Evolutionary conservation across 768 basidiomycete species (phyloP).

Genomic region (Arthromyces matolae): DNA sequence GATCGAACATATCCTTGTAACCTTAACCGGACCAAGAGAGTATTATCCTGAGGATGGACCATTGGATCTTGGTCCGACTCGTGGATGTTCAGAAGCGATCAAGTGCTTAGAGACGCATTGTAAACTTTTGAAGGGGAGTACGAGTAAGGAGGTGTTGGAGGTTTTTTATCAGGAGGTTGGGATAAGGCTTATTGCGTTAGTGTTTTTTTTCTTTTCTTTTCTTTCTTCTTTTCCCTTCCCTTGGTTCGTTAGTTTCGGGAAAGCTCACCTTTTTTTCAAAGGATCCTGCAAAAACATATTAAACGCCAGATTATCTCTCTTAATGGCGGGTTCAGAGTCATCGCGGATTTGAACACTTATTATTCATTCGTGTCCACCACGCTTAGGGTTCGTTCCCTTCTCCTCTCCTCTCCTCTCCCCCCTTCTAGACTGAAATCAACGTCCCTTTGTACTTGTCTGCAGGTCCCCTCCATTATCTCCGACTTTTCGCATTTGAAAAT

Average conservation of each 20-base stretch:
- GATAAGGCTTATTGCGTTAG: slow-evolving; percentile 75
- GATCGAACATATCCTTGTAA: slow-evolving; percentile 92
- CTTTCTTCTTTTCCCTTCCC: not conserved
- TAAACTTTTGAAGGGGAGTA: slow-evolving; percentile 86
- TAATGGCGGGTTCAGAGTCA: slow-evolving; percentile 91
- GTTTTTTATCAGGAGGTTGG: slow-evolving; percentile 99
- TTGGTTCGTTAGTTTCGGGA: not conserved
- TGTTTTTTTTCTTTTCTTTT: slow-evolving; percentile 24
- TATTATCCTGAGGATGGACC: slow-evolving; percentile 86
- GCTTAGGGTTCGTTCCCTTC: slow-evolving; percentile 56
- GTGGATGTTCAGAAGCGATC: slow-evolving; percentile 87
- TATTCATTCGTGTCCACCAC: slow-evolving; percentile 83
- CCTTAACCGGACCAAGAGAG: slow-evolving; percentile 76
- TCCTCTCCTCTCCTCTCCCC: too few species aligned
- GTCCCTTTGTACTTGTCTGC: too few species aligned
- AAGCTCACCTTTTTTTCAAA: slow-evolving; percentile 24
- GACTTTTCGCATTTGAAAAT: slow-evolving; percentile 96
- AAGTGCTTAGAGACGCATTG: slow-evolving; percentile 88
- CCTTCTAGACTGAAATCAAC: too few species aligned
- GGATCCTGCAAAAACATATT: slow-evolving; percentile 93
- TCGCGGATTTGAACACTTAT: slow-evolving; percentile 94
- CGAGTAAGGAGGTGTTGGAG: slow-evolving; percentile 93
- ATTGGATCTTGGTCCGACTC: slow-evolving; percentile 81
- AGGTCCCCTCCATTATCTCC: slow-evolving; percentile 76
- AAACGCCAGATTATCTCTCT: slow-evolving; percentile 97